Base-by-base conservation (phyloP, 495 filamentous ascomycete genomes). In the Pseudevernia furfuracea region DNA sequence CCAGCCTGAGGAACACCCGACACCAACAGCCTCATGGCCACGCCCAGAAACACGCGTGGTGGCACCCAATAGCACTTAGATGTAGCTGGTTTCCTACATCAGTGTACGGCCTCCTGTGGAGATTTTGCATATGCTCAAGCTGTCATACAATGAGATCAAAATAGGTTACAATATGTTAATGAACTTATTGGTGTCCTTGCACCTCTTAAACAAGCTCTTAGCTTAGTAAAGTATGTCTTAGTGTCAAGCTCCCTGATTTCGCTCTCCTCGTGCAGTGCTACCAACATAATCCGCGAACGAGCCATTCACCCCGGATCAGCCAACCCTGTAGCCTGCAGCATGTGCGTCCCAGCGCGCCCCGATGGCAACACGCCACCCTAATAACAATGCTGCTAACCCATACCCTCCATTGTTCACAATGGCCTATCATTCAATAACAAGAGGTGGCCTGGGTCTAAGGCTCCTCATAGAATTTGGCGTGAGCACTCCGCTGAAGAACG, bases 121-220 rank as follows among this genome's bases (percentile, higher is more conserved):
- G 21, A 34, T 21, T 38, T 55, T 57, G 28, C 61, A 41, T 28
- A 1, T 37, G 52, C 49, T 58, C 23, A 32, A 46, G 61, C 41
- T 57, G 55, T 55, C 49, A 63, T 32, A 43, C 21, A 25, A 39
- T 56, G 14, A 36, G 58, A 34, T 15, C 21, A 44, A 36, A 44
- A 1, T 37, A 25, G 37, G 32, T 44, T 34, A 46, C 30, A 43
- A 10, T 36, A 21, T 44, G 30, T 62, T 28, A 39, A 62, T 62
- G 49, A 38, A 63, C 37, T 28, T 10, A 25, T 15, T 14, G 15
- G 53, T 36, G 60, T 17, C 19, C 21, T 38, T 23, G 14, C 15
- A 28, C n/a, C 37, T 21, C 25, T 34, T 46, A 28, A 28, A 58
- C 19, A 63, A n/a, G 38, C 25, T 28, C 2, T 28, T 58, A 58